Base-by-base conservation (phyloP, 257 asterid species). In the Primulina huaijiensis region DNA sequence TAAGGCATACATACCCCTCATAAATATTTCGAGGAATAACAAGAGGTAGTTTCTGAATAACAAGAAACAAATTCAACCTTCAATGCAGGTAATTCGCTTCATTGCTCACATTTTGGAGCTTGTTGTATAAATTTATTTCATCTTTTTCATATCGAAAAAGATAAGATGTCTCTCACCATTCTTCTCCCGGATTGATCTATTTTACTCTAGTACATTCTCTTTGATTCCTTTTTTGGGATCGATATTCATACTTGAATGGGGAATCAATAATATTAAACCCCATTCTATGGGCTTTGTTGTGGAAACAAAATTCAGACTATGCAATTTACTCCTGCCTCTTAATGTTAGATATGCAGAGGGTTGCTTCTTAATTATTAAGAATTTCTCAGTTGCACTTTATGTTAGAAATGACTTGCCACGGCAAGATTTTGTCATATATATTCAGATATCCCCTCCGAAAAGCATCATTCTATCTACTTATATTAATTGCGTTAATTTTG, bases 141-240 rank as follows among this genome's bases (percentile, higher is more conserved):
- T 82, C 83, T 78, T 83, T 82, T 65, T 66, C 80, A 74, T 72
- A 82, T 82, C 79, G 78, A 70, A 65, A 77, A 82, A 81, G 75
- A 75, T 23, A 23, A 23, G 25, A 23, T 23, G 25, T 23, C 25
- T 23, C 25, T 23, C 25, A 23, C 25, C 25, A 23, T 23, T 23
- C 25, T 23, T 23, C 25, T 23, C 25, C 25, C 25, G 25, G 25
- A 23, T 23, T 23, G 25, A 23, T 23, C 25, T 23, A 23, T 23
- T 23, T 23, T 23, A 23, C 1, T 23, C 25, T 23, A 23, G 6
- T 12, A 3, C 17, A 12, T 43, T 43, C 80, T 75, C 70, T 79
- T 65, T 61, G 75, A 62, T 58, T 69, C 61, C 79, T 59, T 0
- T 21, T 35, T 60, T 67, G 67, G 77, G 76, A 76, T 62, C 79